Base-by-base conservation (phyloP, 208 protist species). In the Leishmania major region DNA sequence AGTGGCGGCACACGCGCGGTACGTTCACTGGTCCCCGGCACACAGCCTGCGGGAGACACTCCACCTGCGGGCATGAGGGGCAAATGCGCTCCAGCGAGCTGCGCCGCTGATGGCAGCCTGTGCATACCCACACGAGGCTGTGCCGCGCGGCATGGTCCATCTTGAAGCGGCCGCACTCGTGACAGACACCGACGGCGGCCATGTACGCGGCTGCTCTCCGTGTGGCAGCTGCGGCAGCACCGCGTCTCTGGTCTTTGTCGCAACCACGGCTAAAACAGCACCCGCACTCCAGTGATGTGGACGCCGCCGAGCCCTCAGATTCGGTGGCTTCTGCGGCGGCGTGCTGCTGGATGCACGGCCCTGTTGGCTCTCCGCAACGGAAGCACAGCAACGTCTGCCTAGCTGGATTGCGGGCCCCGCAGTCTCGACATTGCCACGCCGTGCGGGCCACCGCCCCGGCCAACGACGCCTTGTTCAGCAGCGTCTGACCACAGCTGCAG, bases 21-120 rank as follows among this genome's bases (percentile, higher is more conserved):
- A 73, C 66, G 53, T 64, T 53, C 28, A 79, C 62, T 31, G 66
- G 74, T 11, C 55, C 80, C 17, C 81, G 84, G 67, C 78, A 75
- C 64, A 90, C 43, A 37, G 92, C 85, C 75, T 88, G 79, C 8
- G 93, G 93, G 25, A 95, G 80, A 77, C 86, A 97, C 45, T 96
- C 95, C 57, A 97, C 93, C 59, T 96, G 93, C 51, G 92, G 91
- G 75, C 95, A 96, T 35, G 85, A 75, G 13, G 92, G 93, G 80
- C 95, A 97, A 40, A 86, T 49, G 25, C 92, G 93, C 79, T 97
- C 92, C 22, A 97, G 88, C 28, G 92, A 91, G 84, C 92, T 95
- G 70, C 89, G 90, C 69, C 90, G 86, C 67, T 91, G 78, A 31
- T 86, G 73, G 80, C 95, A 97, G 83, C 93, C 87, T 7, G 75